These are phyloP conservation scores for Leccinum laetum DNA, from an alignment of 1,284 basidiomycete species.

Conservation along the genomic window DNA sequence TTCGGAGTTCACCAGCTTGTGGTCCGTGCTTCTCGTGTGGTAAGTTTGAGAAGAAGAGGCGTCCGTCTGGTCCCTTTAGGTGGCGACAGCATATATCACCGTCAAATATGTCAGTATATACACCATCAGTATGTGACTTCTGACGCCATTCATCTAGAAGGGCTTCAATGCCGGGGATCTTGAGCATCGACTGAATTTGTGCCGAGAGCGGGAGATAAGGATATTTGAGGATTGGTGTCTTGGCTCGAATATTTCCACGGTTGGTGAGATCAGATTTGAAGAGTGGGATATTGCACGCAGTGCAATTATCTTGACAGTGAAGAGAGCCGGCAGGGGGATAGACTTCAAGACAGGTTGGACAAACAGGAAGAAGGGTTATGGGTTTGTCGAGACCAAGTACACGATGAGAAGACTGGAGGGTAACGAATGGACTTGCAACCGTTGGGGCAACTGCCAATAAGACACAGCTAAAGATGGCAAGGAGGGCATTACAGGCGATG, in stretches of 20 bases:
- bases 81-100: background rate
- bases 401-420: background rate
- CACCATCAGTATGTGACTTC: background rate
- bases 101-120: background rate
- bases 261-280: background rate
- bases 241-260: background rate
- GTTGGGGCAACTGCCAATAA: too few species aligned
- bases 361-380: background rate
- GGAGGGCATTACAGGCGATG: constrained; percentile 5
- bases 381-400: background rate
- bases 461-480: too few species aligned
- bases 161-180: background rate
- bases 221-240: background rate
- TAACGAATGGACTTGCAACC: background rate
- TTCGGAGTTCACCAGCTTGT: background rate
- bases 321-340: background rate
- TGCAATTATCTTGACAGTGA: background rate
- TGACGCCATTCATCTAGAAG: background rate
- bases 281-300: background rate
- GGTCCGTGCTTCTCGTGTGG: background rate
- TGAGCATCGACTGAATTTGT: background rate
- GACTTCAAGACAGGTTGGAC: background rate
- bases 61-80: background rate
- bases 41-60: constrained; percentile 2
- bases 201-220: background rate